Percentiles rank a stretch among this genome's conserved stretches.
Evolutionary conservation across 225 moss, liverwort and hornwort species (phyloP).

Genomic region (Pleurozium schreberi): DNA sequence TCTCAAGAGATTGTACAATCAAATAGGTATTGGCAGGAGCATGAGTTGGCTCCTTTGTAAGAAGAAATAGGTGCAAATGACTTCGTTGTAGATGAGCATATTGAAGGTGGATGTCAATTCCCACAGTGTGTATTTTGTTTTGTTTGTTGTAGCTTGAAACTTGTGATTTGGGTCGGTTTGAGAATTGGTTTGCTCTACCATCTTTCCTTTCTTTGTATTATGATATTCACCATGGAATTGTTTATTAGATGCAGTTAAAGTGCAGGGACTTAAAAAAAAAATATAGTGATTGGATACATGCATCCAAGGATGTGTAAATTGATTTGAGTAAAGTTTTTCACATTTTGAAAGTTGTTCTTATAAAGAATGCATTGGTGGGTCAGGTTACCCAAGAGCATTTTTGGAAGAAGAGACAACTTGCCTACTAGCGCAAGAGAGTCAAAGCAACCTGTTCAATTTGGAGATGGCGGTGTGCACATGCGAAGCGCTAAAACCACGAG

Average conservation of each 20-base stretch:
- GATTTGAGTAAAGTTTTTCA: background rate
- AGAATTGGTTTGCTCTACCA: background rate
- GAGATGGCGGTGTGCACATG: background rate
- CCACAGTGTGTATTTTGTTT: background rate
- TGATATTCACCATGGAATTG: background rate
- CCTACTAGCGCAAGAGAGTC: background rate
- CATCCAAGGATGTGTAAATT: background rate
- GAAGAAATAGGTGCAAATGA: background rate
- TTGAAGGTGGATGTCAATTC: background rate
- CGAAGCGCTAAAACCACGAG: background rate
- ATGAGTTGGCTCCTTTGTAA: background rate
- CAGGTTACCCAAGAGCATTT: background rate
- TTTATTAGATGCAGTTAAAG: background rate
- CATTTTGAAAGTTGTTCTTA: background rate
- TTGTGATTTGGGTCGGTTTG: background rate
- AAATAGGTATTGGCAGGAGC: background rate
- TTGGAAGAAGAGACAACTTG: background rate
- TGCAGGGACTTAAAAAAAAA: background rate
- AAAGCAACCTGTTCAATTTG: background rate
- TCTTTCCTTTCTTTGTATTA: background rate
- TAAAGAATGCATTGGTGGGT: background rate
- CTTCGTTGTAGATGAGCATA: background rate
- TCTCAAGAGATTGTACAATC: background rate
- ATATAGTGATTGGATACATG: background rate
- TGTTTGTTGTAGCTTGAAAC: background rate